Base-by-base conservation (phyloP, 805 yeast species). In the Metschnikowia colocasiae region DNA sequence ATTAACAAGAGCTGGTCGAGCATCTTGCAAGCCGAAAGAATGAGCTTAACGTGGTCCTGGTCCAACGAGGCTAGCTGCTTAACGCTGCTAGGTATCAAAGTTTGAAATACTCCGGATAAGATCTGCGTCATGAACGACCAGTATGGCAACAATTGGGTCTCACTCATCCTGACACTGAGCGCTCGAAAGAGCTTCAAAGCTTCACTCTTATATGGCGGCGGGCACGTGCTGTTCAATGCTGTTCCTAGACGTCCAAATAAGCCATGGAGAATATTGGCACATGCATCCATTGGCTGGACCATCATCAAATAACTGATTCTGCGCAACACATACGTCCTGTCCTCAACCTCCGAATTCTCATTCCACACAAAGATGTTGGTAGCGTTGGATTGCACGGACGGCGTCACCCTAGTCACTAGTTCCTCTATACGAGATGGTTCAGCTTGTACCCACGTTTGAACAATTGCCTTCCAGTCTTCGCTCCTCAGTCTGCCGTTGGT, bases 341-440 rank as follows among this genome's bases (percentile, higher is more conserved):
- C 66, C 31, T 76, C 76, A 12, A 78, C 72, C 55, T 86, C 94
- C 13, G 83, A 78, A 32, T 54, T 60, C 47, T 85, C 89, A 50
- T 81, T 83, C 82, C 91, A 84, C 31, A 78, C 82, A 64, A 87
- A 88, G 4, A 86, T 69, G 18, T 83, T 81, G 2, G 85, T 66
- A 6, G 79, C 73, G 19, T 81, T 69, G 3, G 83, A 77, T 45
- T 74, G 73, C 25, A 57, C 51, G 0, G 65, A 49, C 2, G 73
- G 67, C 1, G 68, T 60, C 8, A 69, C 55, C 47, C 66, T 53
- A 31, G 61, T 30, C 31, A 79, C 56, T 38, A 81, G 63, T 12
- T 85, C 92, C 1, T 59, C 56, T 45, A 85, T 59, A 39, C 78
- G 79, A 3, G 82, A 90, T 33, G 78, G 77, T 48, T 85, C 94